Evolutionary conservation across 805 yeast species (phyloP), one percentile per base, ranked within the genome.

Genomic region (Teunomyces gatunensis): DNA sequence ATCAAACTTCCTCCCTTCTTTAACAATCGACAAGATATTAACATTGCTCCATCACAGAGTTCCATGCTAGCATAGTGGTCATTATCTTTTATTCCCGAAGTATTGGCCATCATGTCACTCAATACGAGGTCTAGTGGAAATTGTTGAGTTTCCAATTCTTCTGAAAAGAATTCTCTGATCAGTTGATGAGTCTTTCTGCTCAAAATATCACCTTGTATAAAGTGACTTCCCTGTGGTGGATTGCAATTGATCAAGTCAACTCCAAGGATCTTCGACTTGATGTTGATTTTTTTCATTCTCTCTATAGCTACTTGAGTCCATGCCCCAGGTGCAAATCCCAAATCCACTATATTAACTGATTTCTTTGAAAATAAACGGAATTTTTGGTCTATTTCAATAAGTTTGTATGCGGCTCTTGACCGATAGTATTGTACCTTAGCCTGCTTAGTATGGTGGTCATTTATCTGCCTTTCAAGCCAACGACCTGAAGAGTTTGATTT

Each of bases 361-460:
- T 74, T 74, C 34, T 67, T 64, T 41, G 51, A 61, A 62, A 92
- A 83, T 2, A 94, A 50, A 28, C 72, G 64, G 65, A 74, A 87
- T 56, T 78, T 81, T 12, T 80, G 71, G 61, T 91, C 83, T 9
- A 94, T 74, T 59, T 92, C 95, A 18, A 83, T 63, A 29, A 94
- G 71, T 60, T 94, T 94, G 69, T 82, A 92, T 0, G 97, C 97
- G 0, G 99, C 99, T 39, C 99, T 67, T 1, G 97, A 89, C 56
- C 83, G 76, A 55, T 79, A 79, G 44, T 86, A 78, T 39, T 77
- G 74, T 4, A 68, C 67, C 54, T 78, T 80, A 3, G 97, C 92
- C 53, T 83, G 83, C 47, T 78, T 72, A 3, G 90, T 77, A 64
- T 74, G 89, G 21, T 56, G 69, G 61, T 92, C 98, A 7, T 67